Conservation (phyloP, 179 eudicot genomes). For the Pouteria campechiana region DNA sequence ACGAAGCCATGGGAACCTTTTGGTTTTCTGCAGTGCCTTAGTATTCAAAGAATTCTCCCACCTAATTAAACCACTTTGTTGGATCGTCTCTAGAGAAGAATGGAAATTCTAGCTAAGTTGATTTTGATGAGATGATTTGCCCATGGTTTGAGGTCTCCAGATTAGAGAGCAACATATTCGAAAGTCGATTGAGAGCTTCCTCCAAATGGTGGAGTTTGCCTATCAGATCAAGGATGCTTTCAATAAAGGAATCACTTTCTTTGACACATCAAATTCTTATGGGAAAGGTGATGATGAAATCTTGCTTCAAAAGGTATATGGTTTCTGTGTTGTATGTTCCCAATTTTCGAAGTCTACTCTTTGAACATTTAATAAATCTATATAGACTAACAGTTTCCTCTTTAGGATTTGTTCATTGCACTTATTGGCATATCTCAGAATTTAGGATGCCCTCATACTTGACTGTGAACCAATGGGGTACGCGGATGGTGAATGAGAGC, state of each 20-base stretch:
- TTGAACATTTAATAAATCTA: too few relatives aligned
- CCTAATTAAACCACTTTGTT: too few relatives aligned
- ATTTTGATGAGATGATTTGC: neutral
- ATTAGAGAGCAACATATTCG: neutral
- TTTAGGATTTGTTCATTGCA: too few relatives aligned
- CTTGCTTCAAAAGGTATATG: conserved; percentile 42
- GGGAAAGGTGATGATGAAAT: conserved; percentile 41
- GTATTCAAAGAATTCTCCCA: neutral
- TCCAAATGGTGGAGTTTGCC: too few relatives aligned
- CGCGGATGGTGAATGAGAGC: neutral
- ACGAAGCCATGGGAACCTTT: neutral
- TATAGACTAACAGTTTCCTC: too few relatives aligned
- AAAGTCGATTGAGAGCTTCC: neutral
- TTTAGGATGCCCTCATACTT: too few relatives aligned
- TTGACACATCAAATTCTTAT: conserved; percentile 51
- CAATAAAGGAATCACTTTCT: conserved; percentile 38
- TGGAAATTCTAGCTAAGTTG: neutral
- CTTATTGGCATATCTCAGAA: too few relatives aligned
- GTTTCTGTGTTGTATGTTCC: neutral
- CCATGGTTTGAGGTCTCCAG: neutral
- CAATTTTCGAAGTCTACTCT: too few relatives aligned
- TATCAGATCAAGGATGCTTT: conserved; percentile 39
- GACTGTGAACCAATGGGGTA: too few relatives aligned
- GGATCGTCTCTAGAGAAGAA: neutral
- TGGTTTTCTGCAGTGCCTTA: neutral